Evolutionary conservation across 306 rosid species (phyloP).

Genomic region (Canavalia gladiata): DNA sequence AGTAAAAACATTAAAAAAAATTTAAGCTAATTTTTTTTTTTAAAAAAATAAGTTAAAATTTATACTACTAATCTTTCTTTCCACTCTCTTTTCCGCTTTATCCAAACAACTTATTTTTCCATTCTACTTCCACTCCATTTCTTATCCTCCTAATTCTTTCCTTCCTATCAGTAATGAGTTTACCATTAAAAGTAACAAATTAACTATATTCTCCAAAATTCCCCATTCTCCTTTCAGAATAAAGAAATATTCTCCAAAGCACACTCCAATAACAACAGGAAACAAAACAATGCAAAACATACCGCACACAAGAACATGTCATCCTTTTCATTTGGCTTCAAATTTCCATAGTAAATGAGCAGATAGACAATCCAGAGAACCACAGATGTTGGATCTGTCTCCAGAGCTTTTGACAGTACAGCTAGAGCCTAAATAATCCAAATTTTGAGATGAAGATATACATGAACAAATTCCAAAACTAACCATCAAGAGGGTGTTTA

Average conservation of each 20-base stretch:
- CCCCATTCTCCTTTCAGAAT: slow-evolving; percentile 35
- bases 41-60: too few species aligned
- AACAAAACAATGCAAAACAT: slow-evolving; percentile 54
- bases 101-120: too few species aligned
- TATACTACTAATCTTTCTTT: too few species aligned
- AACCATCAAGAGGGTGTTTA: slow-evolving; percentile 33
- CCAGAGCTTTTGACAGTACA: slow-evolving; percentile 80
- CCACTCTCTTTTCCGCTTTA: too few species aligned
- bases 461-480: slow-evolving; percentile 26
- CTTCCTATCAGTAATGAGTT: not conserved
- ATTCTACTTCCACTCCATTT: too few species aligned
- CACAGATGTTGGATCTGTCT: slow-evolving; percentile 72
- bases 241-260: slow-evolving; percentile 39
- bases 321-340: slow-evolving; percentile 75
- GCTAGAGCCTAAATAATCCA: slow-evolving; percentile 80
- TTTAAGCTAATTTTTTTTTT: too few species aligned
- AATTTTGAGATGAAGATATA: slow-evolving; percentile 39
- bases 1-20: too few species aligned
- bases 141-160: too few species aligned
- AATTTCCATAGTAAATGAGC: slow-evolving; percentile 75
- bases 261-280: slow-evolving; percentile 46
- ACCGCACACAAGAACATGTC: slow-evolving; percentile 95
- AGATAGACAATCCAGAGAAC: slow-evolving; percentile 83
- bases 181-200: slow-evolving; percentile 43
- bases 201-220: slow-evolving; percentile 32